Conservation (phyloP, 2,329 filamentous ascomycete species). For the Blumeria hordei region DNA sequence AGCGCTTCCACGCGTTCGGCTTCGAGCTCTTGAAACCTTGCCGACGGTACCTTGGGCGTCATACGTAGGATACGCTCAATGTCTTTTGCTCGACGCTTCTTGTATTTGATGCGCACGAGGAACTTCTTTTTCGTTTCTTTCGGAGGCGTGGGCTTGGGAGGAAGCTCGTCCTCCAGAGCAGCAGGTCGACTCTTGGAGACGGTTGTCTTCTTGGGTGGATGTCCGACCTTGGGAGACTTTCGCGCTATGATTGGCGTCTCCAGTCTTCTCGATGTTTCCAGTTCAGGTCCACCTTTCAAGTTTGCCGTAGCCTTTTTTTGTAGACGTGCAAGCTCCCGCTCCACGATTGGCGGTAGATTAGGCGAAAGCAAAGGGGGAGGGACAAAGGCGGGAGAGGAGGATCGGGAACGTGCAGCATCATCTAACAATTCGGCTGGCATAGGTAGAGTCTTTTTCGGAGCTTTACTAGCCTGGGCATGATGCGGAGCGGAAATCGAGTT, state of each 20-base stretch:
- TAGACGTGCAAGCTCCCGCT: slow-evolving; percentile 11
- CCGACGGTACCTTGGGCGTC: slow-evolving; percentile 4
- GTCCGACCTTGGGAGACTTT: slow-evolving; percentile 14
- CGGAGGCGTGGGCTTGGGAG: background rate
- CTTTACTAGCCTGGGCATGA: too few relatives aligned
- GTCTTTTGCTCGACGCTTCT: slow-evolving; percentile 8
- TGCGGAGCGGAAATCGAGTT: too few relatives aligned
- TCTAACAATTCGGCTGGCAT: too few relatives aligned
- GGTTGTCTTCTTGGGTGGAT: slow-evolving; percentile 11
- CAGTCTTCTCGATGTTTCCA: slow-evolving; percentile 13
- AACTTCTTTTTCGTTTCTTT: slow-evolving; percentile 2
- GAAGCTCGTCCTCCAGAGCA: background rate
- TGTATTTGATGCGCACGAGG: slow-evolving; percentile 14
- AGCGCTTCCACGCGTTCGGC: slow-evolving; percentile 3
- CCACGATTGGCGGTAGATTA: slow-evolving; percentile 12
- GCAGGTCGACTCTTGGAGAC: slow-evolving; percentile 8
- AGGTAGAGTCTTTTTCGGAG: too few relatives aligned
- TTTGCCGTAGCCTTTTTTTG: slow-evolving; percentile 5
- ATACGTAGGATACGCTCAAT: slow-evolving; percentile 12
- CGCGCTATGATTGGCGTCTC: slow-evolving; percentile 14
- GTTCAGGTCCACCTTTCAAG: slow-evolving; percentile 12
- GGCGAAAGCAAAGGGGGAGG: slow-evolving; percentile 13
- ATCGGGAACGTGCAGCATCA: background rate
- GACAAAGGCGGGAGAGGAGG: slow-evolving; percentile 6
- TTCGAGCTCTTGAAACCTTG: slow-evolving; percentile 6